phyloP scores from a whole-genome alignment of 352 stramenopile genomes.

The Peronospora tabacina region DNA sequence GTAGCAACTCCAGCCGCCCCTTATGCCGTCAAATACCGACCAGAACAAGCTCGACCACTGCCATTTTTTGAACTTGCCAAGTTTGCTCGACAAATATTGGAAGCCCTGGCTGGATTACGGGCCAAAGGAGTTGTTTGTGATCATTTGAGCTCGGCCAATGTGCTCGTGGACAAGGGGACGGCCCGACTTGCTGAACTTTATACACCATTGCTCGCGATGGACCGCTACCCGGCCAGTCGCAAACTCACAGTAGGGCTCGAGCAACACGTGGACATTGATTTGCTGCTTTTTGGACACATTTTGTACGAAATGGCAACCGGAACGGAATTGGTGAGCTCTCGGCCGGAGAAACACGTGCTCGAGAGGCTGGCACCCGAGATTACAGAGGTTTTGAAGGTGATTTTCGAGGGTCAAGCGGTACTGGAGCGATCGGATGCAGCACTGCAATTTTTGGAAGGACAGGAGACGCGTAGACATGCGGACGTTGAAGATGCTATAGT shows the following conservation, averaged over 20 bases:
- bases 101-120: constrained; percentile 44
- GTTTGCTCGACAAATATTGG: constrained; percentile 53
- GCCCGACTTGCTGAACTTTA: constrained; percentile 58
- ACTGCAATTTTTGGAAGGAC: constrained; percentile 1
- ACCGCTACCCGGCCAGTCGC: constrained; percentile 44
- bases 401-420: constrained; percentile 36
- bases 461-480: constrained; percentile 3
- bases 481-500: constrained; percentile 22
- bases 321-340: constrained; percentile 36
- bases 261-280: constrained; percentile 53
- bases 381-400: constrained; percentile 43
- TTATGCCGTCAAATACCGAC: constrained; percentile 52
- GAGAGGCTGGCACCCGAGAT: constrained; percentile 48
- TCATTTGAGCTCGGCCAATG: constrained; percentile 54
- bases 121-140: constrained; percentile 63
- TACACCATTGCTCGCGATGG: constrained; percentile 50
- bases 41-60: constrained; percentile 32
- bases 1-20: constrained; percentile 29
- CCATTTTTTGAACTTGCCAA: constrained; percentile 41
- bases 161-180: constrained; percentile 54
- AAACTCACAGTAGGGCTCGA: constrained; percentile 57
- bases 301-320: constrained; percentile 76
- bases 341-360: constrained; percentile 42
- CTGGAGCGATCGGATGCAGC: constrained; percentile 8
- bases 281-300: constrained; percentile 62